Evolutionary conservation across 2,329 filamentous ascomycete species (phyloP), one percentile per base, ranked within the genome.

Genomic region (Alternaria angustiovoidea): DNA sequence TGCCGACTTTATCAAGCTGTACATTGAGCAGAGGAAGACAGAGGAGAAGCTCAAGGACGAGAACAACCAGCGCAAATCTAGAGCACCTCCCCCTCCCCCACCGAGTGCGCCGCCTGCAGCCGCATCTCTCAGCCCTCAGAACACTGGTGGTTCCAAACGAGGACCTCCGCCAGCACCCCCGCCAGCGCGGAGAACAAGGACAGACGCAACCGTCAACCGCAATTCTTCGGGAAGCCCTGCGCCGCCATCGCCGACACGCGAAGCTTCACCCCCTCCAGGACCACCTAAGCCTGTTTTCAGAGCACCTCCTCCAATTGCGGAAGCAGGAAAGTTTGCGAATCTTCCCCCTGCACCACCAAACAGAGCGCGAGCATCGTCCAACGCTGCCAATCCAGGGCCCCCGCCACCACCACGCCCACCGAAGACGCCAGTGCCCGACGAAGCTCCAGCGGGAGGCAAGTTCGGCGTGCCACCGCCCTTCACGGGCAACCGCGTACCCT

Each of bases 381-480:
- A 81, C 69, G 56, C 84, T 66, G 70, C 82, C 9, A 82, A 82
- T 49, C 83, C 88, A 30, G 89, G 86, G 1, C 89, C 90, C 28
- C 87, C 88, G 24, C 89, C 90, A 38, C 89, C 90, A 11, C 89
- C 83, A 16, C 75, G 82, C 54, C 82, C 83, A 18, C 79, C 82
- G 1, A 85, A 85, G 70, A 81, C 80, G 44, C 82, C 82, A 1
- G 81, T 92, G 52, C 89, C 92, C 41, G 91, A 93, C 26, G 81
- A 83, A 34, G 32, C 32, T 12, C 12, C 32, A 14, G 78, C 82
- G 20, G 80, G 79, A 36, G 84, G 86, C 54, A 90, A 84, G 66
- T 93, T 92, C 72, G 87, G 86, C 34, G 92, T 96, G 6, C 93
- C 94, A 56, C 93, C 94, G 7, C 88, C 92, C 3, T 96, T 96